Percentiles rank a stretch among this genome's conserved stretches.
Evolutionary conservation across 805 yeast genomes (phyloP).

Genomic region (Wickerhamiella brachini): DNA sequence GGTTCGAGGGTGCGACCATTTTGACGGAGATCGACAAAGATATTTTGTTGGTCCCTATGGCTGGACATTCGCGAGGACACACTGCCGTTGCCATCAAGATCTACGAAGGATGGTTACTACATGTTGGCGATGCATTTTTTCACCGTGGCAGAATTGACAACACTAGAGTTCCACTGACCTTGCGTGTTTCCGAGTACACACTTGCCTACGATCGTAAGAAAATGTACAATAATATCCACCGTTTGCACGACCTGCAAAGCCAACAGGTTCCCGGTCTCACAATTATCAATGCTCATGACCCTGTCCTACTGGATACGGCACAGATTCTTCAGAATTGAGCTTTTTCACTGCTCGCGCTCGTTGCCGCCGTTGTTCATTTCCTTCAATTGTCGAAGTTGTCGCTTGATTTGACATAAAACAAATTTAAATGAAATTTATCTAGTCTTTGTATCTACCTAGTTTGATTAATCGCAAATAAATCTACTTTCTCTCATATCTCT

Average conservation of each 20-base stretch:
- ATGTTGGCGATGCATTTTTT: neutral
- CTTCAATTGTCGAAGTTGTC: no score
- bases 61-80: neutral
- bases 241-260: neutral
- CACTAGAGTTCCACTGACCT: neutral
- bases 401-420: neutral
- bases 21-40: neutral
- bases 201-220: neutral
- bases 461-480: neutral
- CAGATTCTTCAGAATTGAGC: no score
- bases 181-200: neutral
- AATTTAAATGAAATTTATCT: neutral
- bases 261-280: neutral
- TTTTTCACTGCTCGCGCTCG: no score
- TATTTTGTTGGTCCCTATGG: neutral
- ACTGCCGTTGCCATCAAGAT: neutral
- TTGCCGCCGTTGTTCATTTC: no score
- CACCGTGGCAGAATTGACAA: neutral
- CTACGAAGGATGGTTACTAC: neutral
- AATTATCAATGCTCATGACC: neutral
- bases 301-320: neutral
- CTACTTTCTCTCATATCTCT: no score
- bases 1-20: neutral
- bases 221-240: neutral
- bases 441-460: no score